phyloP scores from a whole-genome alignment of 768 basidiomycete genomes.

The Lentinula sp. region DNA sequence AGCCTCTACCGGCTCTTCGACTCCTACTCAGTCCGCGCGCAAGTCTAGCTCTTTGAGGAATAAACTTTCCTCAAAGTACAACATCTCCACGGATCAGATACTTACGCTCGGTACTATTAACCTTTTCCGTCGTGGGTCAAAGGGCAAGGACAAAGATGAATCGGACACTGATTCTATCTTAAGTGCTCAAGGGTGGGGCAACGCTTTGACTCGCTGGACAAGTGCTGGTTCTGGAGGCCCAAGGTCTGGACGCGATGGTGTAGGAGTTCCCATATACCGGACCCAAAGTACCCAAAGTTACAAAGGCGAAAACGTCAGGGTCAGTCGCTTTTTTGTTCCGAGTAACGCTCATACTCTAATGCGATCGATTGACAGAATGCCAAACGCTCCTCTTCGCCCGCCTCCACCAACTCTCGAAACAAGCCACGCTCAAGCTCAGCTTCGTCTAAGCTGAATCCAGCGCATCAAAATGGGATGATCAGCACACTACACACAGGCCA shows the following conservation, averaged over 20 bases:
- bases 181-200: slow-evolving; percentile 1
- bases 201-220: slow-evolving; percentile 6
- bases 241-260: slow-evolving; percentile 7
- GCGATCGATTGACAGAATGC: neutral
- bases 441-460: slow-evolving; percentile 1
- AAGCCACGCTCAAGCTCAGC: neutral
- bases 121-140: slow-evolving; percentile 18
- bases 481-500: slow-evolving; percentile 11
- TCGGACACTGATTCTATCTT: neutral
- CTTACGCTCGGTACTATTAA: slow-evolving; percentile 21
- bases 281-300: slow-evolving; percentile 11
- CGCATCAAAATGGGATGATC: slow-evolving; percentile 5
- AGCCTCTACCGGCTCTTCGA: neutral
- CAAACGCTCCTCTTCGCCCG: neutral
- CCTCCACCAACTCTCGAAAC: neutral
- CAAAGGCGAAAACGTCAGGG: slow-evolving; percentile 9
- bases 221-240: slow-evolving; percentile 13
- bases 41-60: neutral
- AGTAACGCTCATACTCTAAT: neutral
- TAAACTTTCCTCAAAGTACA: neutral
- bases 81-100: slow-evolving; percentile 19
- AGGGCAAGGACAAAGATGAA: slow-evolving; percentile 1
- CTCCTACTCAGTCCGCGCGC: neutral
- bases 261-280: slow-evolving; percentile 10
- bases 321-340: neutral